phyloP scores from a whole-genome alignment of 805 yeast species.

The Teunomyces atbi region DNA sequence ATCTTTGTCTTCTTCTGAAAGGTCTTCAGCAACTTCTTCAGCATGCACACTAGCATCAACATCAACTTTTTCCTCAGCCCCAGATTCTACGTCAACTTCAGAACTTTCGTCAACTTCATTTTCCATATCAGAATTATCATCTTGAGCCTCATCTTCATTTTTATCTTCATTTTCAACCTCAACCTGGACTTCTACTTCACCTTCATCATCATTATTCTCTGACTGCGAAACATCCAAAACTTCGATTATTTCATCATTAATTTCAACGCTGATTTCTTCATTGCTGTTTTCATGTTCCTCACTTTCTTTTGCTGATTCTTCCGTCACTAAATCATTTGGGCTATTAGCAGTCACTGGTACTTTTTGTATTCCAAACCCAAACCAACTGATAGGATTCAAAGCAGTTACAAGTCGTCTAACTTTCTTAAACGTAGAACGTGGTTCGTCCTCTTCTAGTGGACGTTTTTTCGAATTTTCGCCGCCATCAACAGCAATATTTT shows the following conservation, averaged over 20 bases:
- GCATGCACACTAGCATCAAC: neutral
- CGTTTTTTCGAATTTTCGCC: neutral
- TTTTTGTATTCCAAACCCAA: neutral
- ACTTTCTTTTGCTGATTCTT: neutral
- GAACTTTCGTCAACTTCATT: neutral
- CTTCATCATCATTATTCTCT: neutral
- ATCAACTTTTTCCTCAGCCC: neutral
- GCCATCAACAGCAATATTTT: neutral
- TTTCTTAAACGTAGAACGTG: neutral
- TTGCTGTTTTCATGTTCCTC: neutral
- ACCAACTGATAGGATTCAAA: slow-evolving; percentile 1
- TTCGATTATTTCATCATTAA: slow-evolving; percentile 1
- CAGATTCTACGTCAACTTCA: neutral
- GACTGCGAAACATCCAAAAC: neutral
- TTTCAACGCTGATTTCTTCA: no score
- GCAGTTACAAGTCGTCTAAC: neutral
- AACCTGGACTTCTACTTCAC: neutral
- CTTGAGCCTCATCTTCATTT: neutral
- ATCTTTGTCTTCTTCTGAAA: slow-evolving; percentile 1
- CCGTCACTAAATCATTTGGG: neutral
- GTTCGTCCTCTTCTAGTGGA: neutral
- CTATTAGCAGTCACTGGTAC: neutral
- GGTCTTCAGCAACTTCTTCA: slow-evolving; percentile 5
- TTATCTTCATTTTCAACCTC: neutral
- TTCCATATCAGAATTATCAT: neutral